Evolutionary conservation across 169 alveolate genomes (phyloP).

Genomic region (Eimeria tenella): DNA sequence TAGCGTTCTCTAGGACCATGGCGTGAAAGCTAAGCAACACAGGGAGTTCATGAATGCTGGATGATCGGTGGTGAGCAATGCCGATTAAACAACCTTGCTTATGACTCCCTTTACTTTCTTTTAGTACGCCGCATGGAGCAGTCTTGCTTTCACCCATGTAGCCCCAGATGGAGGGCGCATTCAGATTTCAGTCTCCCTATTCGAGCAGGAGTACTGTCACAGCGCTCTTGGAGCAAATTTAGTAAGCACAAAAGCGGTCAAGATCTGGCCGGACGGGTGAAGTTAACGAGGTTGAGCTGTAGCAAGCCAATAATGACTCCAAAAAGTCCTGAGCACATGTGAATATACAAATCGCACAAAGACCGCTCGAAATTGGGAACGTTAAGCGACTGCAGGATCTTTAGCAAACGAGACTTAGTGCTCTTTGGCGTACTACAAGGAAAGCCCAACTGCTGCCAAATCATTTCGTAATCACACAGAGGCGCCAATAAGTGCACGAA

Average conservation of each 20-base stretch:
- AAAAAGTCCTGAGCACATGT: conserved; percentile 78
- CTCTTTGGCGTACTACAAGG: too few relatives aligned
- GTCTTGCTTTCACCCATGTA: not conserved
- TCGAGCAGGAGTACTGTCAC: not conserved
- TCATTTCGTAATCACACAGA: too few relatives aligned
- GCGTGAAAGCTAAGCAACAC: not conserved
- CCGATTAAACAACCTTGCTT: not conserved
- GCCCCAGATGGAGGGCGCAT: not conserved
- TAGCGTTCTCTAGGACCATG: not conserved
- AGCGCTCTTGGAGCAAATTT: not conserved
- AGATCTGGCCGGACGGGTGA: conserved; percentile 52
- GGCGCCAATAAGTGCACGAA: too few relatives aligned
- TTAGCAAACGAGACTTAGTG: not conserved
- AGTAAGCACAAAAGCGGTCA: not conserved
- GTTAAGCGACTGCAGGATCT: too few relatives aligned
- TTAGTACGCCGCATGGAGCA: not conserved
- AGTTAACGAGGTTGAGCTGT: conserved; percentile 88
- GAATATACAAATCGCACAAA: not conserved
- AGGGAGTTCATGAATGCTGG: not conserved
- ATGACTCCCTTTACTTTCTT: not conserved
- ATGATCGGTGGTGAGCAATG: not conserved
- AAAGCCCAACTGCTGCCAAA: too few relatives aligned
- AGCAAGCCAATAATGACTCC: conserved; percentile 84
- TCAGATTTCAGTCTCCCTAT: not conserved
- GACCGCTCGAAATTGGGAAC: too few relatives aligned